Percentiles rank a stretch among this genome's conserved stretches.
phyloP scores from a whole-genome alignment of 108 stramenopile genomes.

The Poteriospumella lacustris region DNA sequence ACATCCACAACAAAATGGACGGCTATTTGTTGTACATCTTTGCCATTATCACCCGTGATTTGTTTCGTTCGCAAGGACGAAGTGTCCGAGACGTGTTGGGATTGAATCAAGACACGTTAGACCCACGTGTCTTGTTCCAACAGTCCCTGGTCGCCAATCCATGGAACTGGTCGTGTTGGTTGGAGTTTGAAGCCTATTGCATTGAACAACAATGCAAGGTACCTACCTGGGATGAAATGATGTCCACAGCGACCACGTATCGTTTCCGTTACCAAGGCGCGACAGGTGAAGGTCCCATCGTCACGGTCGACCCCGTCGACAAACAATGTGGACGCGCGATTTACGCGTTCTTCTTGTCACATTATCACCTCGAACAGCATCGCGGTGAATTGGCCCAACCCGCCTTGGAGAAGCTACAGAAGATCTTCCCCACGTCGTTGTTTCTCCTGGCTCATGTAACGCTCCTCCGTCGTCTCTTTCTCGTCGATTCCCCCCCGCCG shows the following conservation, averaged over 20 bases:
- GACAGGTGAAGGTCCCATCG: not conserved
- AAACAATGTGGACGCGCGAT: conserved; percentile 29
- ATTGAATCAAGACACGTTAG: not conserved
- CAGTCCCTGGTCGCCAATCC: conserved; percentile 69
- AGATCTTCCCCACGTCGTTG: conserved; percentile 24
- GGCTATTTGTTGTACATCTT: conserved; percentile 86
- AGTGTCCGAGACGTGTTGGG: conserved; percentile 25
- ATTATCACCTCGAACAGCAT: conserved; percentile 77
- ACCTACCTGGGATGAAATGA: conserved; percentile 56
- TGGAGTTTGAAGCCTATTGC: conserved; percentile 72
- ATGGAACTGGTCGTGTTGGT: conserved; percentile 91
- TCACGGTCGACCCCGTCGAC: conserved; percentile 38
- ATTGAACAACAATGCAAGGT: conserved; percentile 60
- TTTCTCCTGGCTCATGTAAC: not conserved
- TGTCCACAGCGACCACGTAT: conserved; percentile 67
- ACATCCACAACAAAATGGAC: too few species aligned
- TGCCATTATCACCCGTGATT: conserved; percentile 59
- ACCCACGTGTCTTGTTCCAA: not conserved
- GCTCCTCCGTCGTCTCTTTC: not conserved
- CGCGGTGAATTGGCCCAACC: conserved; percentile 72
- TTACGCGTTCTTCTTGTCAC: conserved; percentile 40
- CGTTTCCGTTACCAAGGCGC: conserved; percentile 33
- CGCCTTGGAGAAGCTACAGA: conserved; percentile 53
- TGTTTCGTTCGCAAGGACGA: conserved; percentile 18
- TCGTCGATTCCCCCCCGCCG: too few species aligned